Base-by-base conservation (phyloP, 352 stramenopile species). In the Thraustochytrium sp. region DNA sequence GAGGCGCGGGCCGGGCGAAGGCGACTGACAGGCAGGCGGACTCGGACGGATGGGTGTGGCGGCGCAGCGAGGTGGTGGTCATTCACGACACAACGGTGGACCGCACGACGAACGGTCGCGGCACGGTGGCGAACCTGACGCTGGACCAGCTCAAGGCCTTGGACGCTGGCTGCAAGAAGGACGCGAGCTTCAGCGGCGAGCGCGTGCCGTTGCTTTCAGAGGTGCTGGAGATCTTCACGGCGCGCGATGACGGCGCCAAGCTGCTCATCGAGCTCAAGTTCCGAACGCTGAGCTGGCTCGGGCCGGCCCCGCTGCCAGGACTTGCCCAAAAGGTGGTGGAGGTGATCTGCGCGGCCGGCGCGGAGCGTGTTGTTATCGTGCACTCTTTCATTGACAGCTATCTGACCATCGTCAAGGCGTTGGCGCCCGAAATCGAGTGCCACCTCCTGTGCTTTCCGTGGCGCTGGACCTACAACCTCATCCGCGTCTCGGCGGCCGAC, bases 241-340 rank as follows among this genome's bases (percentile, higher is more conserved):
- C 36, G 4, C 29, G 59, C 16, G 21, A 23, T 26, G 37, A 75
- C 16, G 37, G n/a, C 18, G 62, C 62, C 23, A 75, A 75, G 62
- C 31, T 75, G 11, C 37, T 75, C 31, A 75, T 75, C 29, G 62
- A 75, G 62, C 62, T 75, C 62, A 75, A 75, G 34, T 75, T 75
- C 44, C 51, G 51, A 13, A 29, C 46, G 59, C 26, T 72, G 9
- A 42, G 26, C 16, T 72, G 59, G 59, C 16, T 11, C 16, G 59
- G 59, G 13, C 59, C 59, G 11, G 40, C 13, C 1, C 13, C 59
- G 40, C 46, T 44, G 8, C 9, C 16, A 18, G 3, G 31, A 9
- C 59, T 72, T 44, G 59, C 59, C 16, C 26, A 72, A 31, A 31
- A 44, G 8, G 59, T 72, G 8, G 59, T 72, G 1, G 31, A 72